phyloP scores from a whole-genome alignment of 345 rosid species.

The Chamaenerion angustifolium region DNA sequence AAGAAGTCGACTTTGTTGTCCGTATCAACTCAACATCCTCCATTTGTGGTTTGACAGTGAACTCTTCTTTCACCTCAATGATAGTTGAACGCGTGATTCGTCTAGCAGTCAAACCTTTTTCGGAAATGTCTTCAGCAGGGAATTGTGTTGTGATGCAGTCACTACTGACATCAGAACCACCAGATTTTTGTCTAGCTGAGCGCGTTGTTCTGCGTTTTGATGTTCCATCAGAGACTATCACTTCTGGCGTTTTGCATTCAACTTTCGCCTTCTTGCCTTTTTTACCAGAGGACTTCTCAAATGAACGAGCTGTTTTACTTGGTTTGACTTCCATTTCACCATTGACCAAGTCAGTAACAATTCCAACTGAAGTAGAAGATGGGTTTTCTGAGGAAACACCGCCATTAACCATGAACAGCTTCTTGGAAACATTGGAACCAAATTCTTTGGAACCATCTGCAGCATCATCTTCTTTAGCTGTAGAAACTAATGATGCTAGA shows the following conservation, averaged over 20 bases:
- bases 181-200: slow-evolving; percentile 5
- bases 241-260: not conserved
- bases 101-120: slow-evolving; percentile 1
- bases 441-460: slow-evolving; percentile 4
- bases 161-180: not conserved
- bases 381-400: slow-evolving; percentile 1
- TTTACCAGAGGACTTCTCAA: slow-evolving; percentile 1
- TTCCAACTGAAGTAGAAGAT: slow-evolving; percentile 5
- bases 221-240: not conserved
- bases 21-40: not conserved
- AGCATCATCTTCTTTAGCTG: slow-evolving; percentile 1
- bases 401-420: not conserved
- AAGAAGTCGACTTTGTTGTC: not conserved
- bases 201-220: slow-evolving; percentile 10
- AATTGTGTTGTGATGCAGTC: not conserved
- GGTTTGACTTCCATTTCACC: not conserved
- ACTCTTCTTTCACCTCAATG: not conserved
- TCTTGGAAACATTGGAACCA: not conserved
- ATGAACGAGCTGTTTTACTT: not conserved
- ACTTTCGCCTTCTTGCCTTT: slow-evolving; percentile 2
- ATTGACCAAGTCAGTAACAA: slow-evolving; percentile 4
- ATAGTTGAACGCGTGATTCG: slow-evolving; percentile 3
- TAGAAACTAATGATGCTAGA: slow-evolving; percentile 13
- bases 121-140: slow-evolving; percentile 2
- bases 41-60: not conserved